Conservation (phyloP, 371 early-diverging fungal species). For the Haplosporangium sp. region DNA sequence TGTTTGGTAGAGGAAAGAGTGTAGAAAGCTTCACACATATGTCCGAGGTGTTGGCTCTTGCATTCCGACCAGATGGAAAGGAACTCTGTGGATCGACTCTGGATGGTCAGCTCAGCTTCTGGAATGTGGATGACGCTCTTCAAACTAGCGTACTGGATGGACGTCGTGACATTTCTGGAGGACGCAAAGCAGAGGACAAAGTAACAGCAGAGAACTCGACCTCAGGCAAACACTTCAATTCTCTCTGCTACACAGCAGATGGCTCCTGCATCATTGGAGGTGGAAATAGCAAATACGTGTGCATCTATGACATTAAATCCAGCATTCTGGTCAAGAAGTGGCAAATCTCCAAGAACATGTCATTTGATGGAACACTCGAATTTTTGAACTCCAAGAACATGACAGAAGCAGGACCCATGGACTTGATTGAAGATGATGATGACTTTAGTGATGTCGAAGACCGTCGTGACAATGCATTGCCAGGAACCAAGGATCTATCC, state of each 20-base stretch:
- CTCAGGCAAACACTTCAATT: slow-evolving; percentile 90
- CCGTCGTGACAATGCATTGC: slow-evolving; percentile 82
- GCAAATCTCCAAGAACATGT: slow-evolving; percentile 90
- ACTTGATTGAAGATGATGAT: slow-evolving; percentile 85
- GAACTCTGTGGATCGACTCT: slow-evolving; percentile 89
- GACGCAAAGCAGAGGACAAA: slow-evolving; percentile 81
- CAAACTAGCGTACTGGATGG: slow-evolving; percentile 88
- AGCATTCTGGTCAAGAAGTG: slow-evolving; percentile 88
- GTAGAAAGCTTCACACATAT: slow-evolving; percentile 85
- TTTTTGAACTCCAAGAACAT: slow-evolving; percentile 90
- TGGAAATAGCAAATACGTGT: slow-evolving; percentile 94
- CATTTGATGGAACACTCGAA: slow-evolving; percentile 93
- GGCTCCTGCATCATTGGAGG: slow-evolving; percentile 92
- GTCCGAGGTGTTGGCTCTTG: slow-evolving; percentile 90
- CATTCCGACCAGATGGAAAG: slow-evolving; percentile 92
- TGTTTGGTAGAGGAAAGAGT: slow-evolving; percentile 87
- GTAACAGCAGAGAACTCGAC: slow-evolving; percentile 87
- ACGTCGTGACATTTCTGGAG: slow-evolving; percentile 92
- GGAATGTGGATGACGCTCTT: slow-evolving; percentile 83
- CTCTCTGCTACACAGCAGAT: slow-evolving; percentile 95
- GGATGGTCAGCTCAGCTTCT: slow-evolving; percentile 93
- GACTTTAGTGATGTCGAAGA: slow-evolving; percentile 86
- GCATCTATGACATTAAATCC: slow-evolving; percentile 90
- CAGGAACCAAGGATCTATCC: slow-evolving; percentile 91
- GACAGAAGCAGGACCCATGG: slow-evolving; percentile 94